A percentile compares a stretch with the other conserved stretches of the same genome.
These are phyloP conservation scores for Fusarium sacchari DNA, from an alignment of 2,329 filamentous ascomycete species.

Conservation along the genomic window DNA sequence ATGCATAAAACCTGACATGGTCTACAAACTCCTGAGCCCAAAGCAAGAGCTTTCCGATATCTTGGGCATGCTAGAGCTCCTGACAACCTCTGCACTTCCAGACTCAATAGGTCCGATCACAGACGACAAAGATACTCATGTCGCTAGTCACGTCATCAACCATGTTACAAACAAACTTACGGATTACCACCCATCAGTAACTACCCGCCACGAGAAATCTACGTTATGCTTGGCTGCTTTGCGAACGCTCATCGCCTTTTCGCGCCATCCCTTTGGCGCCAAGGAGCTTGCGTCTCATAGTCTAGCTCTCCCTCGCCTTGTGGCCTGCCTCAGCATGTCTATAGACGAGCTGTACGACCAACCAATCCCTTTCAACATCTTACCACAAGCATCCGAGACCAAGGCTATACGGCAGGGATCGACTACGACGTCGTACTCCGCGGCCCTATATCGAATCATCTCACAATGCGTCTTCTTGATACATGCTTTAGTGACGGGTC, in stretches of 20 bases:
- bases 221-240: conserved; percentile 59
- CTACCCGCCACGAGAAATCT: conserved; percentile 53
- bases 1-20: conserved; percentile 71
- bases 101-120: conserved; percentile 74
- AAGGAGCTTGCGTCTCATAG: conserved; percentile 74
- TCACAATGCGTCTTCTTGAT: conserved; percentile 60
- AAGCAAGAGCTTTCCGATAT: conserved; percentile 73
- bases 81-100: conserved; percentile 72
- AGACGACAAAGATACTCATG: conserved; percentile 54
- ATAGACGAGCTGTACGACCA: conserved; percentile 79
- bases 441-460: conserved; percentile 57
- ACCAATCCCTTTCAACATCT: conserved; percentile 55
- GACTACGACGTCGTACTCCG: conserved; percentile 32
- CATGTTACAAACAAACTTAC: conserved; percentile 71
- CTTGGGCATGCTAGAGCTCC: conserved; percentile 69
- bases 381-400: conserved; percentile 34
- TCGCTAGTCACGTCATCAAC: conserved; percentile 65
- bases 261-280: conserved; percentile 69
- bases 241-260: conserved; percentile 68
- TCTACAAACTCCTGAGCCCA: conserved; percentile 73
- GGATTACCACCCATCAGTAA: conserved; percentile 59
- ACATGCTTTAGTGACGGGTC: conserved; percentile 62
- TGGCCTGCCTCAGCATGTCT: conserved; percentile 70
- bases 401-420: conserved; percentile 1
- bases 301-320: conserved; percentile 76